Base-by-base conservation (phyloP, 148 eudicot genomes). In the Fagopyrum tataricum region DNA sequence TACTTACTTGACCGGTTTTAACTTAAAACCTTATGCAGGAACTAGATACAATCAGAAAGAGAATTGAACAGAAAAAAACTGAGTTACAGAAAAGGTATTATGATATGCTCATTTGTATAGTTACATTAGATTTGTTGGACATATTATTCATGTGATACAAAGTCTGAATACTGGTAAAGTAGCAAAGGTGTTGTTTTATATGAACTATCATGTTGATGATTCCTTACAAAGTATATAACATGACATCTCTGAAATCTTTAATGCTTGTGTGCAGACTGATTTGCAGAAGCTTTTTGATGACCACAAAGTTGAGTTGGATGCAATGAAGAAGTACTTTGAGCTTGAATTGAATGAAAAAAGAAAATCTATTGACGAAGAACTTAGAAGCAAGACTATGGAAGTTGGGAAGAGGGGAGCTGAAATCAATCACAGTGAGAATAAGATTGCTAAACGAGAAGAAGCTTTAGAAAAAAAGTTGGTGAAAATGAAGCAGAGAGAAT, bases 231-330 rank as follows among this genome's bases (percentile, higher is more conserved):
- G n/a, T n/a, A n/a, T n/a, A n/a, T n/a, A n/a, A n/a, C n/a, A n/a
- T n/a, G n/a, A n/a, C n/a, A n/a, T n/a, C n/a, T n/a, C n/a, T n/a
- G n/a, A n/a, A n/a, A n/a, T n/a, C n/a, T n/a, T n/a, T n/a, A n/a
- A n/a, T n/a, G n/a, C n/a, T n/a, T n/a, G n/a, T n/a, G n/a, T 77
- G 80, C 86, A 94, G 98, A 79, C 67, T 64, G 97, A 84, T 81
- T 80, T 94, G 67, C 91, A 94, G 82, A 85, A 91, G 81, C 90
- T 89, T 78, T 73, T 91, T 79, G 96, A 94, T 62, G 91, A 91
- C 58, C 96, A 91, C 82, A 77, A 84, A 44, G 76, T 78, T 77
- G 74, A 80, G 76, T 79, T 94, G 78, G 89, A 85, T 73, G 82
- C 79, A 4, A 87, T 90, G 85, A 77, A 78, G 41, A 74, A 75